A percentile compares a stretch with the other conserved stretches of the same genome.
Conservation (phyloP, 169 alveolate genomes). For the Toxoplasma gondii region DNA sequence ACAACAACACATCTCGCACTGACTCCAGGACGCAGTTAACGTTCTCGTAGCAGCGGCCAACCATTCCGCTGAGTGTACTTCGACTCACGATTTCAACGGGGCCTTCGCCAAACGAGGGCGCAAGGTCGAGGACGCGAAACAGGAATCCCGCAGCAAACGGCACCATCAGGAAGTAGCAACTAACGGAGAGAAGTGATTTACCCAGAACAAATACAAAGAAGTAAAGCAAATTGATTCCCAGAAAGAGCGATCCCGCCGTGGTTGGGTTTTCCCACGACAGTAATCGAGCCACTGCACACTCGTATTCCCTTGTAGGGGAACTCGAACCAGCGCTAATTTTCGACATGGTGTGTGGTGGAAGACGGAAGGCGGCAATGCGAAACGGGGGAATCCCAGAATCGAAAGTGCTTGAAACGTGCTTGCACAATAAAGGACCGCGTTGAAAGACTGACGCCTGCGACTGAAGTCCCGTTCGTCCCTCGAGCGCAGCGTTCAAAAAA, state of each 20-base stretch:
- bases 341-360: neutral
- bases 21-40: slow-evolving; percentile 49
- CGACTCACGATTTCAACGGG: slow-evolving; percentile 61
- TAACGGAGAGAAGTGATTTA: slow-evolving; percentile 50
- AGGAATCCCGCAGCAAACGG: slow-evolving; percentile 55
- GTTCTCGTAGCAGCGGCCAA: slow-evolving; percentile 40
- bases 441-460: neutral
- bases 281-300: neutral
- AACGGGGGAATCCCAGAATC: too few species aligned
- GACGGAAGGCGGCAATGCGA: neutral
- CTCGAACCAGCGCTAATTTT: neutral
- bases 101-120: slow-evolving; percentile 52
- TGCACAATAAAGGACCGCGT: neutral
- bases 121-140: slow-evolving; percentile 47
- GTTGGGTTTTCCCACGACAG: slow-evolving; percentile 21
- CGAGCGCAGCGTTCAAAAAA: too few species aligned
- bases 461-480: neutral
- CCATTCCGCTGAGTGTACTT: neutral
- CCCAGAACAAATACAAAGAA: slow-evolving; percentile 63
- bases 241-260: slow-evolving; percentile 36
- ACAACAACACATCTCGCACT: slow-evolving; percentile 48
- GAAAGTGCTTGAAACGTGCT: too few species aligned
- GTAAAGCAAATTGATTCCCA: slow-evolving; percentile 49
- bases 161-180: slow-evolving; percentile 51
- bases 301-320: neutral